Base-by-base conservation (phyloP, 202 grass and related monocot species). In the Carex arenaria region DNA sequence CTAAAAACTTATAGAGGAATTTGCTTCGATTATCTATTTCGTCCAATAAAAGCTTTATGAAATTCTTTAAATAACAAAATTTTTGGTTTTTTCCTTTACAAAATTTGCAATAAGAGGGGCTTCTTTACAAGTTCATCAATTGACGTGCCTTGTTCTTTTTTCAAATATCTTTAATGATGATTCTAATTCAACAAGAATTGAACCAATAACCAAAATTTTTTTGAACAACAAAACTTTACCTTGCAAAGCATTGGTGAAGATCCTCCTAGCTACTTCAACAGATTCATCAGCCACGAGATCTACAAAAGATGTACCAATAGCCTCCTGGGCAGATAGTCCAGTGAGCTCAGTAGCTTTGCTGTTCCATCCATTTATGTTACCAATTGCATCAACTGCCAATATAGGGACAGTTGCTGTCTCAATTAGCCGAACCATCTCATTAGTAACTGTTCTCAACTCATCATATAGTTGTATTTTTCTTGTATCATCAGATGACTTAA, bases 281-380 rank as follows among this genome's bases (percentile, higher is more conserved):
- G 93, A 99, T 90, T 94, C 96, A 85, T 83, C 79, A 36, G 87
- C 56, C 5, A 94, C 88, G 5, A 99, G 67, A 88, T 99, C 67
- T 59, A 93, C 74, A 64, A 99, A 87, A 87, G 89, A 83, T 83
- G 77, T 92, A 77, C 93, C 96, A 82, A 93, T 86, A 79, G 96
- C 96, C 86, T 99, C 89, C 83, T 86, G 84, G 47, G 87, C 70
- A 49, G 91, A 81, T 65, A 99, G 81, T 70, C 96, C 96, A 30
- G 96, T 99, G 20, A 99, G 84, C 79, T 99, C 93, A 62, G 89
- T 89, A 4, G 64, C 86, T 88, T 99, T 99, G 72, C 83, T 84
- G 76, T 99, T 99, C 96, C 96, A 99, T 51, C 91, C 93, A 20
- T 96, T 99, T 82, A 99, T 88, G 85, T 85, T 96, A 54, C 93